Base-by-base conservation (phyloP, 306 rosid genomes). In the Lathyrus sativus region DNA sequence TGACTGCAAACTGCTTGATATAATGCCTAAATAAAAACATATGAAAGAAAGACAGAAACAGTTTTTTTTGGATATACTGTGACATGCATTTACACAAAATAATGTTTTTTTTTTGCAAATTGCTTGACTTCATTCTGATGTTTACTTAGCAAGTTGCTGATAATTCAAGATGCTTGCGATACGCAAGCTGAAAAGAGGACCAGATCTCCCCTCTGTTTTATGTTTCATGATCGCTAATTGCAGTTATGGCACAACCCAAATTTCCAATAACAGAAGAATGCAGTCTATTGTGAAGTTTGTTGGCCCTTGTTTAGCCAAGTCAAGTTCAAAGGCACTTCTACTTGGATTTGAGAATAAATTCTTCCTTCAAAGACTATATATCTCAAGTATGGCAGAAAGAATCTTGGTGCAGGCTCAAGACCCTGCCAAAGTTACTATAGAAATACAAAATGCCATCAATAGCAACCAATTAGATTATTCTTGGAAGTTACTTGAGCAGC, bases 361-460 rank as follows among this genome's bases (percentile, higher is more conserved):
- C 26, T 12, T 41, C 68, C 44, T 17, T 76, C 68, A 31, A 26
- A 49, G 66, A 42, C 63, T 46, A 55, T 69, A 19, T 79, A 76
- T 78, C 65, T 85, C 90, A 0, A 84, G 82, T 46, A 48, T 67
- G 81, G 70, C 81, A 2, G 87, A 77, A 80, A 85, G 74, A 66
- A 81, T 87, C 69, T 75, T 89, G 72, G 85, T 84, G 64, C 96
- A 92, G 77, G 96, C 95, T 72, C 90, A 72, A 65, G 98, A 92
- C 76, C 86, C 88, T 1, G 83, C 87, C 42, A 85, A 79, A 54
- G 67, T 92, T 76, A 82, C 78, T 59, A 28, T 67, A 55, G 95
- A 92, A 33, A 85, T 89, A 74, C 79, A 84, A 50, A 71, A 79
- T 59, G 86, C 92, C 63, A 74, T 92, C 15, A 50, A 48, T 6